Conservation (phyloP, 2,329 filamentous ascomycete species). For the Colletotrichum eremochloae region DNA sequence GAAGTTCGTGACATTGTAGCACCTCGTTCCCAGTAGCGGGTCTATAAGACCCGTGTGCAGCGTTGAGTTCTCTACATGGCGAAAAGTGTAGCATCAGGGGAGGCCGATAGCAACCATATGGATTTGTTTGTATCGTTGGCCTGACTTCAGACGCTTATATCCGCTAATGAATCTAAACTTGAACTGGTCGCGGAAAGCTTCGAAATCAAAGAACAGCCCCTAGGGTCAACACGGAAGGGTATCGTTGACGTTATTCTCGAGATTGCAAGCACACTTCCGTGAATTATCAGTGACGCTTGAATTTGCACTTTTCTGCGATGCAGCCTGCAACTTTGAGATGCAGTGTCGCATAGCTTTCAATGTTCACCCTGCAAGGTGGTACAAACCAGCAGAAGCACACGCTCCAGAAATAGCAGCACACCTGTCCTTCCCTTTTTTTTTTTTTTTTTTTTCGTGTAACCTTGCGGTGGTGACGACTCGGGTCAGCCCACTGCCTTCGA, state of each 20-base stretch:
- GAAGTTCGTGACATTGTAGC: not conserved
- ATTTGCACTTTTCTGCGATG: slow-evolving; percentile 4
- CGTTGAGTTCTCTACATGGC: not conserved
- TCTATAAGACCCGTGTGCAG: not conserved
- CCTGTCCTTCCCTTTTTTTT: not conserved
- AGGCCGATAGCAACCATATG: not conserved
- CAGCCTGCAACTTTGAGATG: not conserved
- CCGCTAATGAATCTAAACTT: not conserved
- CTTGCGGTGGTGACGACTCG: slow-evolving; percentile 19
- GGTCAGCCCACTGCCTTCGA: not conserved
- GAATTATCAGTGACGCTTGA: slow-evolving; percentile 10
- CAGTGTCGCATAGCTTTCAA: not conserved
- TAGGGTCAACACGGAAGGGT: slow-evolving; percentile 7
- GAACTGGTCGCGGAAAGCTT: not conserved
- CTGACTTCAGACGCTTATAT: not conserved
- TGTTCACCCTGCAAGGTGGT: not conserved
- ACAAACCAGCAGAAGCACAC: not conserved
- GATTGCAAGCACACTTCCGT: slow-evolving; percentile 23
- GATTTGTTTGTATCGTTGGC: no score
- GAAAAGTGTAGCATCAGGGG: not conserved
- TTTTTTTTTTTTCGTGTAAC: not conserved
- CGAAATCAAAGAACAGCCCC: not conserved
- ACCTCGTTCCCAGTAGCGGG: not conserved
- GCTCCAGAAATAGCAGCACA: slow-evolving; percentile 29
- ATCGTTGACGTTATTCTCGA: not conserved